Base-by-base conservation (phyloP, 495 filamentous ascomycete species). In the Aspergillus ostianus region DNA sequence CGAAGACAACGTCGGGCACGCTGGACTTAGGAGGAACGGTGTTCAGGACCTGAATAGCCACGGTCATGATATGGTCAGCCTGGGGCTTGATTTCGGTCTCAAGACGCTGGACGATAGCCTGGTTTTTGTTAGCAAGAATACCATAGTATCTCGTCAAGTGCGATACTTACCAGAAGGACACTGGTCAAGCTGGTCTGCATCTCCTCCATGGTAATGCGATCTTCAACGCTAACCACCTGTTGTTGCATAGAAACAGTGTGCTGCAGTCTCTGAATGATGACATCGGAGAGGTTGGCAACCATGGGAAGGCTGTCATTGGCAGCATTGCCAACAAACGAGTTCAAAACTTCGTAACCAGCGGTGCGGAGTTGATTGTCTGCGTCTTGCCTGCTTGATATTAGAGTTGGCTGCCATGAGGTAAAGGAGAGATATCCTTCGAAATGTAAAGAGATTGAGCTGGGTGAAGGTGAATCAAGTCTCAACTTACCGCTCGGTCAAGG, bases 271-370 rank as follows among this genome's bases (percentile, higher is more conserved):
- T 93, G 86, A 60, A 98, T 82, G 60, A 96, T 87, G 20, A 97
- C 86, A 51, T 89, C 85, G 7, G 88, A 93, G 41, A 98, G 82
- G 18, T 79, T 85, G 8, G 89, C 94, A 67, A 98, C 85, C 65
- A 90, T 83, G 15, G 79, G 75, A 54, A 98, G 80, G 73, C 87
- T 94, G 65, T 96, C 92, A 55, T 88, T 88, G 18, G 93, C 95
- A 61, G 93, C 83, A 70, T 92, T 94, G 57, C 87, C 86, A 51
- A 98, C 90, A 66, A 97, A 98, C 0, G 90, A 86, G 74, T 93
- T 96, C 36, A 98, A 82, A 47, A 98, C 94, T 72, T 98, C 94
- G 65, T 98, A 98, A n/a, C 93, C 93, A 51, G 94, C 95, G 61
- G 94, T 98, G 54, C 94, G 90, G n/a, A 98, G 87, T 67, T 92